Percentiles rank a stretch among this genome's conserved stretches.
phyloP scores from a whole-genome alignment of 805 yeast species.

The Kuraishia capsulata region DNA sequence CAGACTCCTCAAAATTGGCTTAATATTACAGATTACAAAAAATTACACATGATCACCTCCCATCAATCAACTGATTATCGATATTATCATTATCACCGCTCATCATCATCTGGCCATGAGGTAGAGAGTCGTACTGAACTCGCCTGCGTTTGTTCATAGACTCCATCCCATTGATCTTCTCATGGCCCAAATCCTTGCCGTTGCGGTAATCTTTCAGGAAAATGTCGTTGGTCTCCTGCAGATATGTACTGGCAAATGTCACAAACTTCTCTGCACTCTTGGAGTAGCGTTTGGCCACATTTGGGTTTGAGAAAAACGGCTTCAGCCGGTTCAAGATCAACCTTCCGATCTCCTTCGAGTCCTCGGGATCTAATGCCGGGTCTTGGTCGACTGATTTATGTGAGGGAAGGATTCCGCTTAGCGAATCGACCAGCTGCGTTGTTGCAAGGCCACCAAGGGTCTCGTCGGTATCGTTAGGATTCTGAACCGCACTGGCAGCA shows the following conservation, averaged over 20 bases:
- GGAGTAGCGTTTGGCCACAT: not conserved
- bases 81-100: conserved; percentile 5
- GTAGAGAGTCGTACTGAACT: conserved; percentile 3
- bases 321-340: conserved; percentile 3
- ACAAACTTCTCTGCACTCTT: conserved; percentile 1
- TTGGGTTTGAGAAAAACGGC: conserved; percentile 3
- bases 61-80: conserved; percentile 5
- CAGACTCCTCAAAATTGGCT: too few relatives aligned
- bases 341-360: conserved; percentile 2
- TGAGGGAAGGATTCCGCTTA: not conserved
- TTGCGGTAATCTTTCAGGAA: conserved; percentile 3
- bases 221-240: conserved; percentile 5
- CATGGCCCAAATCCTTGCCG: conserved; percentile 2
- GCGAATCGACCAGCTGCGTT: not conserved
- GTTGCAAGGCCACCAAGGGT: not conserved
- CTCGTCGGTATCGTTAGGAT: not conserved
- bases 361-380: conserved; percentile 1
- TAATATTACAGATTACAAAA: too few relatives aligned
- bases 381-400: not conserved
- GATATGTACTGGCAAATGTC: conserved; percentile 2
- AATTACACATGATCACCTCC: too few relatives aligned
- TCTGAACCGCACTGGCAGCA: not conserved
- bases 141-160: conserved; percentile 5
- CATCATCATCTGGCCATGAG: conserved; percentile 2
- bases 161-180: conserved; percentile 6